Conservation (phyloP, 2,329 filamentous ascomycete species). For the Zymoseptoria passerinii region DNA sequence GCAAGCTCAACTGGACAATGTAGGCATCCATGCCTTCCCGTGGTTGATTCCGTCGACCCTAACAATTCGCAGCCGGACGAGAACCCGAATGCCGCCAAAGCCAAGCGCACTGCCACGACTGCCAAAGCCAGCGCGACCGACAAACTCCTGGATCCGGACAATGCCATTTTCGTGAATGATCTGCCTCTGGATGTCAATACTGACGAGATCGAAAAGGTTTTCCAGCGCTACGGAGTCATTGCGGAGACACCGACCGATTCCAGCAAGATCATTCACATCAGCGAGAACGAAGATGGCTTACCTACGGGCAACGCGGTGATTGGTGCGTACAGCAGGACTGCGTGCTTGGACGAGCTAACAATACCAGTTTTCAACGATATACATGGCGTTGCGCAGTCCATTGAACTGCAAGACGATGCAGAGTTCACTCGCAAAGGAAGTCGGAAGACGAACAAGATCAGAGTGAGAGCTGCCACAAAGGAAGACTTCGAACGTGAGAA, state of each 20-base stretch:
- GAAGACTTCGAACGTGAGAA: background rate
- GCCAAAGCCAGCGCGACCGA: slow-evolving; percentile 8
- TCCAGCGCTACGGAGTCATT: slow-evolving; percentile 84
- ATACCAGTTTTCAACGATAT: slow-evolving; percentile 76
- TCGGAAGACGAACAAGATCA: slow-evolving; percentile 40
- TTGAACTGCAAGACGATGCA: slow-evolving; percentile 71
- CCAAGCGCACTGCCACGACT: slow-evolving; percentile 3
- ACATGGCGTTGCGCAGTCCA: slow-evolving; percentile 80
- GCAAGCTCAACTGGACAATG: slow-evolving; percentile 30
- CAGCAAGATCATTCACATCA: slow-evolving; percentile 84
- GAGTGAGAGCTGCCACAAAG: slow-evolving; percentile 38
- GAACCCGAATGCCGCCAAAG: slow-evolving; percentile 5
- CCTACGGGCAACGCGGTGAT: slow-evolving; percentile 93
- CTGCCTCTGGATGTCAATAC: slow-evolving; percentile 71
- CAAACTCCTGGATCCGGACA: slow-evolving; percentile 54
- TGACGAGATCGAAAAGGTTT: slow-evolving; percentile 73
- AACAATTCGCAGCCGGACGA: background rate
- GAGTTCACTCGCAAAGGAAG: slow-evolving; percentile 62
- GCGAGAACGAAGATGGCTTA: slow-evolving; percentile 67
- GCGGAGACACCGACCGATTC: slow-evolving; percentile 89
- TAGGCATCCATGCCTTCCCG: slow-evolving; percentile 8
- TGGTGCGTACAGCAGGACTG: slow-evolving; percentile 14
- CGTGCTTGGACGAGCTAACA: slow-evolving; percentile 1
- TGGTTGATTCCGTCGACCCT: background rate
- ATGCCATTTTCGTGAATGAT: slow-evolving; percentile 84